A percentile compares a stretch with the other conserved stretches of the same genome.
phyloP scores from a whole-genome alignment of 441 rosid species.

The Daphne laureola region DNA sequence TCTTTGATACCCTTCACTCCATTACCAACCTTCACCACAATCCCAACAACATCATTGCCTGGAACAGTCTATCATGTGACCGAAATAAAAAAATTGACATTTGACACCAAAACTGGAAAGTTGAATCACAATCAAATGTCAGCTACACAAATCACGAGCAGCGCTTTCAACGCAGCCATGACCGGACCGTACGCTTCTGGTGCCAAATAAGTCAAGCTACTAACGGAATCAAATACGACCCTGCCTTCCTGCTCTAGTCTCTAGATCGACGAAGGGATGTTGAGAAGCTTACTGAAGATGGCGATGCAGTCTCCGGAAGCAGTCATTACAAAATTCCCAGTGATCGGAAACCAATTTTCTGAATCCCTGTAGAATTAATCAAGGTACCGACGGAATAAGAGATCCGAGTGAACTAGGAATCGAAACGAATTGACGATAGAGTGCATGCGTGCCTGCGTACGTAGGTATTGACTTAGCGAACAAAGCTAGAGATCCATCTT shows the following conservation, averaged over 20 bases:
- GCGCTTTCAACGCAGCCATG: conserved; percentile 5
- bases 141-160: too few species aligned
- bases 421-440: not conserved
- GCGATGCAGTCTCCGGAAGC: conserved; percentile 34
- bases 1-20: conserved; percentile 64
- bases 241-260: conserved; percentile 1
- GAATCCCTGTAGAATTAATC: conserved; percentile 35
- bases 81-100: conserved; percentile 3
- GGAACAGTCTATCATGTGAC: conserved; percentile 62
- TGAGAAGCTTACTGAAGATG: conserved; percentile 11
- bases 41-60: conserved; percentile 90
- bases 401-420: not conserved
- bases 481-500: conserved; percentile 68
- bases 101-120: not conserved
- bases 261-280: conserved; percentile 15
- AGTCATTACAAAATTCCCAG: conserved; percentile 69
- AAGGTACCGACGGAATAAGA: too few species aligned
- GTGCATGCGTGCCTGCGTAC: too few species aligned
- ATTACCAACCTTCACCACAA: conserved; percentile 73
- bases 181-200: conserved; percentile 12
- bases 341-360: conserved; percentile 61
- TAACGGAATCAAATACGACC: conserved; percentile 21
- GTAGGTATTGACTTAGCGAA: conserved; percentile 64
- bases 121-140: not conserved
- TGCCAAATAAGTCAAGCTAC: conserved; percentile 19